phyloP scores from a whole-genome alignment of 1,284 basidiomycete genomes.

The Cryptococcus sp. region DNA sequence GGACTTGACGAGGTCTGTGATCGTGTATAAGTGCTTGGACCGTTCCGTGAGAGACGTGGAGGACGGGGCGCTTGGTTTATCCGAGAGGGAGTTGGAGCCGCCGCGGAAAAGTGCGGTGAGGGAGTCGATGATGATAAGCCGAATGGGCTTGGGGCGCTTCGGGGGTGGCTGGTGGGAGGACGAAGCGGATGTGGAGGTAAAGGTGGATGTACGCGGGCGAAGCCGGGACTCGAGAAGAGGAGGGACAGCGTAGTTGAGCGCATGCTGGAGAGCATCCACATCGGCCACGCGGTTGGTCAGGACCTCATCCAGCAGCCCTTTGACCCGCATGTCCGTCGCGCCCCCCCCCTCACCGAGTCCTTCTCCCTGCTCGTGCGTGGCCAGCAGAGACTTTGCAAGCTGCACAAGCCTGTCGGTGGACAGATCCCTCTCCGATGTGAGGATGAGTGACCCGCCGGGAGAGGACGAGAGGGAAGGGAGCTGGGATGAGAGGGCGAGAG shows the following conservation, averaged over 20 bases:
- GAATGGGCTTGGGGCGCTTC: conserved; percentile 27
- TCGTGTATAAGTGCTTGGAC: conserved; percentile 63
- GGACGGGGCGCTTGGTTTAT: conserved; percentile 13
- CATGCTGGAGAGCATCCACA: conserved; percentile 62
- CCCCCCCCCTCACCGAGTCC: not conserved
- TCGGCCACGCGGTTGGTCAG: conserved; percentile 61
- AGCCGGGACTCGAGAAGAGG: conserved; percentile 53
- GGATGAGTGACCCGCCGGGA: conserved; percentile 61
- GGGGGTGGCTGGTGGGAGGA: not conserved
- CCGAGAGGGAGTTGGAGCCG: conserved; percentile 15
- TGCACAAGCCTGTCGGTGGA: conserved; percentile 61
- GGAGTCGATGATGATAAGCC: conserved; percentile 74
- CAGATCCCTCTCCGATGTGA: conserved; percentile 69
- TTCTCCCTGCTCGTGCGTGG: not conserved
- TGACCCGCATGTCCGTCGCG: conserved; percentile 14
- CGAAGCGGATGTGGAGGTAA: not conserved
- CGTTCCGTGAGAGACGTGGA: conserved; percentile 58
- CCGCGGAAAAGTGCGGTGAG: conserved; percentile 73
- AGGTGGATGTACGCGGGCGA: not conserved
- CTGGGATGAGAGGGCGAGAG: conserved; percentile 71
- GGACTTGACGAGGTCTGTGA: conserved; percentile 64
- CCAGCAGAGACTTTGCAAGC: conserved; percentile 30
- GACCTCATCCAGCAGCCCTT: conserved; percentile 59
- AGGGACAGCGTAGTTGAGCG: conserved; percentile 64
- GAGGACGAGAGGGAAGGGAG: conserved; percentile 57